Conservation (phyloP, 2,329 filamentous ascomycete genomes). For the Elsinoe australis region DNA sequence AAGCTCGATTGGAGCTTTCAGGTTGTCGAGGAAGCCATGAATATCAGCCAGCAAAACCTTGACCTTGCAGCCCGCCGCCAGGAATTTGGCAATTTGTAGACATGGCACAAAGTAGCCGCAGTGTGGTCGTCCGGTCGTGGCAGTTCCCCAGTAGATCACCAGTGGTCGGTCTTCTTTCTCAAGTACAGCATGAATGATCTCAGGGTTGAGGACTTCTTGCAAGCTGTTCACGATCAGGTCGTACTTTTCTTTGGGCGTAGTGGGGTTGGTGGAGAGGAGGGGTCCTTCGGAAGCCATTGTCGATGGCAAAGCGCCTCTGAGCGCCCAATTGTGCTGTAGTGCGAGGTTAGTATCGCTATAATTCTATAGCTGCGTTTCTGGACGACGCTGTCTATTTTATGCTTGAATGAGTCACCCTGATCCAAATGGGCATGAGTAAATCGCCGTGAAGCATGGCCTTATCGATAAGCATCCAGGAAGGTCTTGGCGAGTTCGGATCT, state of each 20-base stretch:
- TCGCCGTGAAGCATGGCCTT: background rate
- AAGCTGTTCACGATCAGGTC: conserved; percentile 73
- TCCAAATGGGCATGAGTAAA: too few species aligned
- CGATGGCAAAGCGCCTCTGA: conserved; percentile 3
- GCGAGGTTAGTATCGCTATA: too few species aligned
- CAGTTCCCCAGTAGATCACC: conserved; percentile 82
- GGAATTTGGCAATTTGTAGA: conserved; percentile 82
- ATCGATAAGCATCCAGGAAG: conserved; percentile 11
- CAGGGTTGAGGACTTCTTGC: conserved; percentile 72
- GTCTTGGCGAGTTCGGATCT: conserved; percentile 2
- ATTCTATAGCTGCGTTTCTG: background rate
- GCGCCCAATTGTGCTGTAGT: too few species aligned
- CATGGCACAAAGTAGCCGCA: conserved; percentile 83
- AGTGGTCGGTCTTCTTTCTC: conserved; percentile 62
- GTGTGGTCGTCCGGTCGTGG: conserved; percentile 80
- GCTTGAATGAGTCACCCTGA: too few species aligned
- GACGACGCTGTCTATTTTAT: conserved; percentile 16
- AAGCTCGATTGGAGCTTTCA: conserved; percentile 69
- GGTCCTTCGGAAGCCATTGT: conserved; percentile 19
- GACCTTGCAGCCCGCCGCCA: conserved; percentile 71
- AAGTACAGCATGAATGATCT: conserved; percentile 69
- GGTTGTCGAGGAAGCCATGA: conserved; percentile 59
- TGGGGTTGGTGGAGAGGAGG: conserved; percentile 14
- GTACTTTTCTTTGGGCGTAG: conserved; percentile 52
- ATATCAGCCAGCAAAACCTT: conserved; percentile 40